Evolutionary conservation across 371 early-diverging fungal genomes (phyloP).

Genomic region (Synchytrium microbalum): DNA sequence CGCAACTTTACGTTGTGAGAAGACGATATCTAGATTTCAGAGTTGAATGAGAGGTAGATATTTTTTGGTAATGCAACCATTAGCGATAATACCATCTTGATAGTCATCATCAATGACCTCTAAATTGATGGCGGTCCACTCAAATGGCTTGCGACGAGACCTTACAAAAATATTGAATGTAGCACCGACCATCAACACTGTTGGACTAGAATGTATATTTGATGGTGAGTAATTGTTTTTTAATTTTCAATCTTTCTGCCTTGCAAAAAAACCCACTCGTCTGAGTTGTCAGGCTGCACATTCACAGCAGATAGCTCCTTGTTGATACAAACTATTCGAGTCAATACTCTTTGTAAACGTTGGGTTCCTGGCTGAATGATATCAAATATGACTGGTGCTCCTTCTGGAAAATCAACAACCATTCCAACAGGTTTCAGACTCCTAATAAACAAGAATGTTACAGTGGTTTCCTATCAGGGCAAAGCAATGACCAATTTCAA

Average conservation of each 20-base stretch:
- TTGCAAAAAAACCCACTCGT: slow-evolving; percentile 19
- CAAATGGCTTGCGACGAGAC: slow-evolving; percentile 16
- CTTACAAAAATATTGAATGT: slow-evolving; percentile 43
- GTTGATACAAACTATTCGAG: slow-evolving; percentile 36
- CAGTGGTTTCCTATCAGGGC: background rate
- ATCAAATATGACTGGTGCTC: slow-evolving; percentile 46
- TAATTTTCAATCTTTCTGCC: background rate
- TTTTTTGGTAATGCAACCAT: background rate
- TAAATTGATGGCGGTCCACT: slow-evolving; percentile 44
- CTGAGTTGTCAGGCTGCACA: slow-evolving; percentile 27
- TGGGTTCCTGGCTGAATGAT: slow-evolving; percentile 40
- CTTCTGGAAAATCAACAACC: slow-evolving; percentile 39
- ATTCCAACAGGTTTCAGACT: background rate
- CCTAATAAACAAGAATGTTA: background rate
- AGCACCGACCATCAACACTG: slow-evolving; percentile 32
- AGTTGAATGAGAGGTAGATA: slow-evolving; percentile 1
- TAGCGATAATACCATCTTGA: slow-evolving; percentile 31
- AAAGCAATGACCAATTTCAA: slow-evolving; percentile 3
- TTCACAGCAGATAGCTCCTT: slow-evolving; percentile 39
- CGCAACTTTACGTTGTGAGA: background rate
- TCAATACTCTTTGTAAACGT: slow-evolving; percentile 31
- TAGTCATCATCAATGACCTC: slow-evolving; percentile 48
- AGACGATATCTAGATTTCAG: background rate
- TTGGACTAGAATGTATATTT: slow-evolving; percentile 1
- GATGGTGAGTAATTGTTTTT: background rate